A percentile compares a stretch with the other conserved stretches of the same genome.
Evolutionary conservation across 371 early-diverging fungal genomes (phyloP).

Genomic region (Mycotypha africana): DNA sequence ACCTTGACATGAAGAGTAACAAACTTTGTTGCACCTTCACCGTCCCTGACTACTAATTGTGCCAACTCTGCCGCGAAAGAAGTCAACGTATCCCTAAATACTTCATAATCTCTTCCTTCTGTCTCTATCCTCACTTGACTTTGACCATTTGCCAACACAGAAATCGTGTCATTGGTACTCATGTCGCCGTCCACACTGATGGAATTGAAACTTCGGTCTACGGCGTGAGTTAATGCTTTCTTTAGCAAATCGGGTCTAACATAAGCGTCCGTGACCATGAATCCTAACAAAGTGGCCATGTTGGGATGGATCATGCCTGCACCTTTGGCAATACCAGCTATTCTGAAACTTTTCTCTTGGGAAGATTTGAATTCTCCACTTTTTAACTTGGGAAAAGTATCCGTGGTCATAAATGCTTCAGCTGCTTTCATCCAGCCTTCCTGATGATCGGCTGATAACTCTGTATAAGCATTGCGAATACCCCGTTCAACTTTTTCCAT

Average conservation of each 20-base stretch:
- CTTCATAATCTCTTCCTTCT: conserved; percentile 51
- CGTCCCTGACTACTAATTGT: conserved; percentile 86
- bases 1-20: conserved; percentile 85
- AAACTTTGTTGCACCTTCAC: conserved; percentile 97
- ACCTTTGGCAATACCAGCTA: conserved; percentile 94
- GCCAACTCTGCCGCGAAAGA: conserved; percentile 80
- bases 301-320: conserved; percentile 96
- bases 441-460: conserved; percentile 52
- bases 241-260: conserved; percentile 62
- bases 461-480: conserved; percentile 38
- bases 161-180: conserved; percentile 92
- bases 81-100: conserved; percentile 71
- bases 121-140: conserved; percentile 44
- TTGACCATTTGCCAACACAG: conserved; percentile 85
- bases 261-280: conserved; percentile 80
- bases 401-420: conserved; percentile 92
- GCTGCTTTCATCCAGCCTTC: conserved; percentile 78
- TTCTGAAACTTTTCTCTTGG: conserved; percentile 54
- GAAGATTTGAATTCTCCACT: conserved; percentile 54
- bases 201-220: conserved; percentile 89
- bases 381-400: conserved; percentile 90
- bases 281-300: conserved; percentile 90
- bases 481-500: conserved; percentile 83
- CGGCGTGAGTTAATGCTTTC: conserved; percentile 72
- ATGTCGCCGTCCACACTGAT: conserved; percentile 95